These are phyloP conservation scores for Tanacetum coccineum DNA, from an alignment of 129 eudicot species.

Conservation along the genomic window DNA sequence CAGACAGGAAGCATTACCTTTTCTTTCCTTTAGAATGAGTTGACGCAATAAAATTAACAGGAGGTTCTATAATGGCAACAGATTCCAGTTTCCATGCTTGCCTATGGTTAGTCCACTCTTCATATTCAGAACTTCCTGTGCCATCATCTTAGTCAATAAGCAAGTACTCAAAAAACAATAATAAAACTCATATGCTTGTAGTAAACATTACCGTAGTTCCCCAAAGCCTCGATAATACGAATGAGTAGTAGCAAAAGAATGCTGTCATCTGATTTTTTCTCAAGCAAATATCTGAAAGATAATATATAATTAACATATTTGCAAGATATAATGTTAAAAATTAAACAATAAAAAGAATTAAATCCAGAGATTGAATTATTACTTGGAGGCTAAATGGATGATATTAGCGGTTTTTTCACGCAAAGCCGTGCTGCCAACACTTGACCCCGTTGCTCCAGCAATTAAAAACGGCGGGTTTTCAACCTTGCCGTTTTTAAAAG, in stretches of 20 bases:
- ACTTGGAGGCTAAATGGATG: slow-evolving; percentile 87
- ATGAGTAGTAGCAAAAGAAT: slow-evolving; percentile 79
- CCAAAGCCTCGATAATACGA: slow-evolving; percentile 86
- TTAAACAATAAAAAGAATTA: background rate
- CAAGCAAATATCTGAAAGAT: slow-evolving; percentile 63
- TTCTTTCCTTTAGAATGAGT: slow-evolving; percentile 74
- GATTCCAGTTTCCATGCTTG: slow-evolving; percentile 98
- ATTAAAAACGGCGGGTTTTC: slow-evolving; percentile 64
- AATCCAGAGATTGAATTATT: slow-evolving; percentile 6
- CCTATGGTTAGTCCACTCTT: slow-evolving; percentile 95
- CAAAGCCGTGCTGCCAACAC: slow-evolving; percentile 66
- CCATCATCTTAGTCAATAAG: slow-evolving; percentile 15
- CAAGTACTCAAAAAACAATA: background rate
- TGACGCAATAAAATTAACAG: slow-evolving; percentile 66
- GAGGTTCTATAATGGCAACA: slow-evolving; percentile 89
- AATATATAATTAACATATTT: background rate
- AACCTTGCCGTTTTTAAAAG: slow-evolving; percentile 49
- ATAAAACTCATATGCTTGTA: background rate
- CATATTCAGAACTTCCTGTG: slow-evolving; percentile 95
- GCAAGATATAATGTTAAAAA: background rate
- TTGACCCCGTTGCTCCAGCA: slow-evolving; percentile 89
- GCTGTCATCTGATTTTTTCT: slow-evolving; percentile 97
- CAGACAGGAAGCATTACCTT: slow-evolving; percentile 39
- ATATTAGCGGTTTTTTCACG: slow-evolving; percentile 78
- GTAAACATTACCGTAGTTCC: slow-evolving; percentile 69